Evolutionary conservation across 2,329 filamentous ascomycete genomes (phyloP).

Genomic region (Shiraia bambusicola): DNA sequence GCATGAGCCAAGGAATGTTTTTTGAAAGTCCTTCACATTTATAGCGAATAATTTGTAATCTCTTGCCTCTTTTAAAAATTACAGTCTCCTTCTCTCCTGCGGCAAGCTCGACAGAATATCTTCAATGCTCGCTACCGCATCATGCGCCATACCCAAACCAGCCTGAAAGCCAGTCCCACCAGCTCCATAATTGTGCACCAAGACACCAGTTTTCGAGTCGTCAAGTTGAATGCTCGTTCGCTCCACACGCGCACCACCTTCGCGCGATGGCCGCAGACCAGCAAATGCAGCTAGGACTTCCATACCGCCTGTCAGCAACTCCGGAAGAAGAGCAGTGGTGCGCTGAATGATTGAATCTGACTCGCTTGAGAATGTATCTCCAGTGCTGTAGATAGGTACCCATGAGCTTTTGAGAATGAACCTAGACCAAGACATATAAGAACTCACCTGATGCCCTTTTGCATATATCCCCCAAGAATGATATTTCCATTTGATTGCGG

Average conservation of each 20-base stretch:
- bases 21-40: background rate
- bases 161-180: conserved; percentile 20
- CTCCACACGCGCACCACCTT: conserved; percentile 19
- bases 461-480: conserved; percentile 22
- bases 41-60: background rate
- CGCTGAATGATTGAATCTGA: conserved; percentile 16
- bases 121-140: conserved; percentile 11
- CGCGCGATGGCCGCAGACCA: conserved; percentile 16
- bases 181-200: conserved; percentile 22
- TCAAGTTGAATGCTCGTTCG: conserved; percentile 8
- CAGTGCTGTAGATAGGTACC: conserved; percentile 12
- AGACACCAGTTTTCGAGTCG: conserved; percentile 3
- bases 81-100: conserved; percentile 2
- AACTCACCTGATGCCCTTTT: conserved; percentile 17
- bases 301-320: conserved; percentile 12
- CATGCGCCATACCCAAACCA: conserved; percentile 20
- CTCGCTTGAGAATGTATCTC: conserved; percentile 17
- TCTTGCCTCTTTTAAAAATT: background rate
- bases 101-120: conserved; percentile 6
- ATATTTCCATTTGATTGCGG: conserved; percentile 21
- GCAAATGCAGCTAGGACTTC: conserved; percentile 19
- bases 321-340: conserved; percentile 14
- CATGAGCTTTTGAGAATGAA: background rate
- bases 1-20: background rate
- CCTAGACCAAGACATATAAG: background rate